Evolutionary conservation across 495 filamentous ascomycete species (phyloP), one percentile per base, ranked within the genome.

Genomic region (Chaetomium fimeti): DNA sequence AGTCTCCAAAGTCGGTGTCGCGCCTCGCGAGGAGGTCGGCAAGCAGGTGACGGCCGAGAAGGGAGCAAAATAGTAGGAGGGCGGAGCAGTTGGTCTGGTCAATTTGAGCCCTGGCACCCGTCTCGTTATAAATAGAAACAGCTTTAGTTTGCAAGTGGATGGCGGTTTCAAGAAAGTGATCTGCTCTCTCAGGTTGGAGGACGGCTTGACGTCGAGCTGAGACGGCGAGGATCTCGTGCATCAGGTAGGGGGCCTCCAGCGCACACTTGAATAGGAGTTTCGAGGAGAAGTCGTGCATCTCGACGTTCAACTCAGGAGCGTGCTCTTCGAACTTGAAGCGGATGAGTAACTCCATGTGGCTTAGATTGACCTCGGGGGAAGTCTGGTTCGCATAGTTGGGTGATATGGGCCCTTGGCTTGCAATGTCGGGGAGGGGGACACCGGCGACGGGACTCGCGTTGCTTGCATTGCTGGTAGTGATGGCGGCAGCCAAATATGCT

Each of bases 301-400:
- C 53, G 18, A 66, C 59, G 53, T 70, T 65, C 36, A 75, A 57
- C 40, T 73, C 69, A 18, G 72, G 74, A 12, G 69, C 66, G 27
- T 71, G 67, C 24, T 72, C 57, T 27, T 66, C 58, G 48, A 71
- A 51, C 22, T 63, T 67, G 61, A 73, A 68, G 57, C 73, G 70
- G 52, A 78, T 63, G 20, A 78, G 63, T 22, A 78, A 61, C 43
- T 76, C 74, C 74, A 78, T 76, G 62, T 78, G 76, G 36, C 57
- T 62, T 24, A 76, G 24, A 62, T 78, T 78, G 56, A 77, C 62
- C 15, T 67, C 60, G 9, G 69, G 67, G 18, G 62, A 53, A 25
- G 15, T 51, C 15, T 27, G 65, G 59, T 18, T 68, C 22, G 49
- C 38, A 16, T 55, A 25, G 6, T 52, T 20, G 2, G 18, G 63